Base-by-base conservation (phyloP, 2,329 filamentous ascomycete genomes). In the Coniochaeta prunicola region DNA sequence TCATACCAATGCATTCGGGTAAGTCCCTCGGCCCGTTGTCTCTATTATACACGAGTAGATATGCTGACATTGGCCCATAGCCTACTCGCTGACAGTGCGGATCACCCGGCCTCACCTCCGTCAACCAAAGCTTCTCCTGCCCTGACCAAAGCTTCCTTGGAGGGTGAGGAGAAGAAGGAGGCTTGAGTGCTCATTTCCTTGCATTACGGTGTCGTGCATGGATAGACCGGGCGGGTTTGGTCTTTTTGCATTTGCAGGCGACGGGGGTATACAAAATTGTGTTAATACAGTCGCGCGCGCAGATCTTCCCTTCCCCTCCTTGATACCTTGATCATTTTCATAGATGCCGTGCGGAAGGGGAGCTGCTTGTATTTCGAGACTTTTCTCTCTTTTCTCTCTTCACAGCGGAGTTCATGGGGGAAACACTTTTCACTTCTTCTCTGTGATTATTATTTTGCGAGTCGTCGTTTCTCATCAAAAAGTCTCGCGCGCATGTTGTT, bases 1-100 rank as follows among this genome's bases (percentile, higher is more conserved):
- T 60, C 89, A 89, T 69, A 85, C 87, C 66, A 99, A 99, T 80
- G 88, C 92, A 66, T 99, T 96, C 79, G 93, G 91, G 92, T 97
- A 85, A 81, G 88, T 68, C 28, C 4, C 4, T 8, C 34, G 10
- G 6, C 21, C 24, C 24, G 8, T 1, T 8, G 17, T 15, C 2
- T 34, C n/a, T 19, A 21, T 42, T 31, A 48, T 15, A n/a, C 50
- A 7, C 30, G 21, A 30, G 21, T 31, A 31, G 56, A 65, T 28
- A 50, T 50, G 56, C 71, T 77, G 68, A 77, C 68, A 24, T 30
- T n/a, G 17, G 10, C 4, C 33, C 7, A 56, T 62, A 85, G 83
- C 70, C 75, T 84, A 63, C 76, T 86, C 62, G 83, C 81, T 67
- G 84, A 77, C 68, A 82, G 63, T 80, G 83, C 86, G 83, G 68